Conservation (phyloP, 116 monocot species). For the Zostera marina region DNA sequence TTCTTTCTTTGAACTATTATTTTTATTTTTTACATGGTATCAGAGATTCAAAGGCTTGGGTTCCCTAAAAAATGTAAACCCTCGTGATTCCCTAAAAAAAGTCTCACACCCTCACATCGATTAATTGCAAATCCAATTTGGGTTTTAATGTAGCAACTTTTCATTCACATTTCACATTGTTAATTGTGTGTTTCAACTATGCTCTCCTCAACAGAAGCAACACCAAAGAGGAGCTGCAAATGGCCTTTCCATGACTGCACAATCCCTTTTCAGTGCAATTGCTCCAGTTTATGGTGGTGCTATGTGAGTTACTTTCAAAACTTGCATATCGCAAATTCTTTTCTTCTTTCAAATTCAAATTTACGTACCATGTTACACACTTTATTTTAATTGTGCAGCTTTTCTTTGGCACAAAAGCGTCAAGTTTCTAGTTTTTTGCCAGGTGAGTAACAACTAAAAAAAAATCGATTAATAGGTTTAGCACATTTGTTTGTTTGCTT, state of each 20-base stretch:
- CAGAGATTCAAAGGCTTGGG: no score
- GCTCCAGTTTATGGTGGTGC: conserved; percentile 69
- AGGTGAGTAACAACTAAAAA: conserved; percentile 4
- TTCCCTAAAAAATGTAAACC: no score
- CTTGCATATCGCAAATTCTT: no score
- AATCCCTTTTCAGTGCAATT: conserved; percentile 67
- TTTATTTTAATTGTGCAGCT: conserved; percentile 5
- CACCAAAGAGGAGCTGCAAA: conserved; percentile 94
- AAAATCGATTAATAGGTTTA: no score
- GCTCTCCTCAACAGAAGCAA: conserved; percentile 28
- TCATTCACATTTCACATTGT: no score
- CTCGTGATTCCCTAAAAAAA: no score
- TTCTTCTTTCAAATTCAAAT: neutral
- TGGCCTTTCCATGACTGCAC: conserved; percentile 61
- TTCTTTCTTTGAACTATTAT: no score
- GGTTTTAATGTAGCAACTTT: no score
- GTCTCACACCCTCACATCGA: no score
- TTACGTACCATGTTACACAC: neutral
- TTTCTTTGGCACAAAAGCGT: conserved; percentile 13
- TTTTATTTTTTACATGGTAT: no score
- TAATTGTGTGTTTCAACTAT: neutral
- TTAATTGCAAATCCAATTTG: no score
- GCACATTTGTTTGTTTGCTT: no score
- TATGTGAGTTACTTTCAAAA: conserved; percentile 31
- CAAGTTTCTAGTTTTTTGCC: conserved; percentile 13